phyloP scores from a whole-genome alignment of 2,329 filamentous ascomycete species.

The Aureobasidium sp. region DNA sequence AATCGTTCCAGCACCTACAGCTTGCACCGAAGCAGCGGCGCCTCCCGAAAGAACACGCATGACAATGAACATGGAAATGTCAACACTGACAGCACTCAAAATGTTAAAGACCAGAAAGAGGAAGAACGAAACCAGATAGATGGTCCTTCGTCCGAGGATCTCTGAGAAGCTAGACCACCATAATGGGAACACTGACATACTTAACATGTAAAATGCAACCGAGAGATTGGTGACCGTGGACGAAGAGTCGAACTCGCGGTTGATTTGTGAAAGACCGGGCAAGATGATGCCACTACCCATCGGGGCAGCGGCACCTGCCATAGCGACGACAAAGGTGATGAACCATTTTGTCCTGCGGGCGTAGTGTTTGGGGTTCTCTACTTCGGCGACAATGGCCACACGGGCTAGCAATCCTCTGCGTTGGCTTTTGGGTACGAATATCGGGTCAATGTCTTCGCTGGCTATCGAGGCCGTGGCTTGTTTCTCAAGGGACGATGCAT shows the following conservation, averaged over 20 bases:
- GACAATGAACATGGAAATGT: constrained; percentile 66
- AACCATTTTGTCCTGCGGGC: constrained; percentile 69
- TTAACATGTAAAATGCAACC: constrained; percentile 71
- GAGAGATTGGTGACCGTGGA: constrained; percentile 64
- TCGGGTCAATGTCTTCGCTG: constrained; percentile 18
- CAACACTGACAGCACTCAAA: constrained; percentile 58
- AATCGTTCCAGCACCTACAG: constrained; percentile 75
- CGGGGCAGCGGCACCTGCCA: constrained; percentile 69
- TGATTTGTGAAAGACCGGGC: constrained; percentile 54
- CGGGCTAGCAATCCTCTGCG: constrained; percentile 65
- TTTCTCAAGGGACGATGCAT: not conserved
- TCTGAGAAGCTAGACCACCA: constrained; percentile 85
- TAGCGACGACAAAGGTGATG: constrained; percentile 67
- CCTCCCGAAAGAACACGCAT: constrained; percentile 68
- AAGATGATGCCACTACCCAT: constrained; percentile 80
- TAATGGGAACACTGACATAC: constrained; percentile 74
- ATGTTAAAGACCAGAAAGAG: constrained; percentile 64
- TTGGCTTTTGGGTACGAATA: constrained; percentile 42
- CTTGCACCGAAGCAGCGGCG: constrained; percentile 70
- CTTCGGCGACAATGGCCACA: constrained; percentile 66
- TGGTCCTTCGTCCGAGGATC: constrained; percentile 58
- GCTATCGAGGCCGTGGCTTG: not conserved
- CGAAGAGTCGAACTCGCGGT: constrained; percentile 51
- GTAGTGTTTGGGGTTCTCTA: constrained; percentile 68
- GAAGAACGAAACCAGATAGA: constrained; percentile 66